Base-by-base conservation (phyloP, 2,329 filamentous ascomycete genomes). In the Talaromyces sp. region DNA sequence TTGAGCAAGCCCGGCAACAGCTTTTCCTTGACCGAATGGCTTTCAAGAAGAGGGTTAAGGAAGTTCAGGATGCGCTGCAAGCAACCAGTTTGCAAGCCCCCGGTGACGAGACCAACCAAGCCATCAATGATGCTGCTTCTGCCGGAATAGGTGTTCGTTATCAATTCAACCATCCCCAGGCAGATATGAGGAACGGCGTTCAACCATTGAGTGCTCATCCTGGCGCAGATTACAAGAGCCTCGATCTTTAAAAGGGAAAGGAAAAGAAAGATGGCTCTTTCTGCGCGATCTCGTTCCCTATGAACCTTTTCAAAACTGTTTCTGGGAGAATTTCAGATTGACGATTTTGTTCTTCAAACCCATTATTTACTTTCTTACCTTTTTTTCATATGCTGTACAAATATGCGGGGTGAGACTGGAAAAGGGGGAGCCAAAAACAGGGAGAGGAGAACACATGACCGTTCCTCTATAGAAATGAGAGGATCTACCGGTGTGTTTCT, bases 1-100 rank as follows among this genome's bases (percentile, higher is more conserved):
- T 99, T 27, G 95, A 99, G 77, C 87, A 93, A 61, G 91, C 91
- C 47, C 87, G 94, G 33, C 93, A 98, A 75, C 91, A 97, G 75
- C 84, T 99, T 18, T 96, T 98, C 82, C 81, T 98, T 42, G 95
- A 99, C 75, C 87, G 95, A 28, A 82, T 99, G 57, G 86, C 90
- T 2, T 96, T 98, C 80, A 92, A 95, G 81, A 89, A 90, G 76
- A 86, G 93, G 59, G 90, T 97, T 30, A 86, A 88, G 59, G 90
- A 93, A 65, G 89, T 92, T 0, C 91, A 97, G 76, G 89, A 92
- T 53, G 83, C 84, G 0, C 81, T 96, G 57, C 76, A 78, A 63
- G 68, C 73, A 31, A 72, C 78, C 30, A 79, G 75, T 57, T 62
- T 79, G 44, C 76, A 76, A 63, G 77, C 75, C 10, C 71, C 74